Conservation (phyloP, 495 filamentous ascomycete species). For the Parathielavia hyrcaniae region DNA sequence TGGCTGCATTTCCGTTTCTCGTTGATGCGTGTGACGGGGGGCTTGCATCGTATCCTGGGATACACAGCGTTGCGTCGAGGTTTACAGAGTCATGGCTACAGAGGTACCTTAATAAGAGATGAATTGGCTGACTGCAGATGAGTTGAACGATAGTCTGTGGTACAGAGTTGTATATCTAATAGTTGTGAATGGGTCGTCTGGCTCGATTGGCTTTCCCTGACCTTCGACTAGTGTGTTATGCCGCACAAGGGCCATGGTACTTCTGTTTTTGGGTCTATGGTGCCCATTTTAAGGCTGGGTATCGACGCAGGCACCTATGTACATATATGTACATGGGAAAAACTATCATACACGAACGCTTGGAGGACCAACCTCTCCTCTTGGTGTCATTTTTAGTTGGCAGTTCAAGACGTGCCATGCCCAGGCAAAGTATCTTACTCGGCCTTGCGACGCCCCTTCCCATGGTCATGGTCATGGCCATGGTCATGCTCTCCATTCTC, state of each 20-base stretch:
- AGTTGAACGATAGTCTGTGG: too few species aligned
- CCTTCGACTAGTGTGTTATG: too few species aligned
- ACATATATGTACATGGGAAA: background rate
- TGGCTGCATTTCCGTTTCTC: too few species aligned
- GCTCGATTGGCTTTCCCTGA: too few species aligned
- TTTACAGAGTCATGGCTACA: too few species aligned
- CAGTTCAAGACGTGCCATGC: background rate
- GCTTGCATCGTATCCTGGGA: too few species aligned
- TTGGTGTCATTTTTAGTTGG: background rate
- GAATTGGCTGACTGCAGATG: too few species aligned
- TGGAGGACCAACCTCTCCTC: background rate
- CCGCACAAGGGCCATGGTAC: background rate
- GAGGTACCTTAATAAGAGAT: too few species aligned
- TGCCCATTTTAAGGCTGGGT: background rate
- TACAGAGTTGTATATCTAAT: too few species aligned
- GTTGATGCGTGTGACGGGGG: too few species aligned
- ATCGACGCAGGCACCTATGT: background rate
- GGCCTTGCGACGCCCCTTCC: conserved; percentile 11
- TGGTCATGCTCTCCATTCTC: conserved; percentile 38
- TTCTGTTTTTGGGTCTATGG: background rate
- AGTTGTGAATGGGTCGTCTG: too few species aligned
- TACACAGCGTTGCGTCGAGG: too few species aligned
- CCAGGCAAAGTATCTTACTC: background rate
- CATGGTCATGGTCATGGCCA: conserved; percentile 15
- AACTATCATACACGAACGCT: background rate